These are phyloP conservation scores for Zhuliangozyma parablackwelliae DNA, from an alignment of 1,139 yeast species.

Conservation along the genomic window DNA sequence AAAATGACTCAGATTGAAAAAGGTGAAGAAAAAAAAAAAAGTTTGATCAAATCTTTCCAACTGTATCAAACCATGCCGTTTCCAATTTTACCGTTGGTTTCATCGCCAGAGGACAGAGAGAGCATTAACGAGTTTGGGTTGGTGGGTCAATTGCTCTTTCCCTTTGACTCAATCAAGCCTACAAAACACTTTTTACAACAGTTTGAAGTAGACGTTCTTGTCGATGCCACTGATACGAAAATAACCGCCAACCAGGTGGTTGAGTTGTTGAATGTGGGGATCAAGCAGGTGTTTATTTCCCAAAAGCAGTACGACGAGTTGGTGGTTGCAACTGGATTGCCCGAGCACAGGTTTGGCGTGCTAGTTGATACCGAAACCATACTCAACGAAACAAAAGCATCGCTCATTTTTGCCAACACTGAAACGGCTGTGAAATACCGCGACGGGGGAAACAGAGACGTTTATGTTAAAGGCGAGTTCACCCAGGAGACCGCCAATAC, in stretches of 20 bases:
- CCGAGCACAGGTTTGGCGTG: constrained; percentile 54
- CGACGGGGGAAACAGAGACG: constrained; percentile 21
- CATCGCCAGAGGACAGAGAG: constrained; percentile 17
- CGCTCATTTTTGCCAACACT: constrained; percentile 19
- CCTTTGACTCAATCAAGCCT: constrained; percentile 22
- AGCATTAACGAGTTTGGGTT: constrained; percentile 27
- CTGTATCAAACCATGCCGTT: constrained; percentile 20
- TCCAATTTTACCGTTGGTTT: constrained; percentile 41
- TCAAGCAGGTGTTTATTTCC: constrained; percentile 46
- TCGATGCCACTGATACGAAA: constrained; percentile 25
- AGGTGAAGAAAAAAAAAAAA: neutral
- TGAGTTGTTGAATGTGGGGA: constrained; percentile 64
- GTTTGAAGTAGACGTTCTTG: constrained; percentile 28
- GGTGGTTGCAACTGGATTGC: constrained; percentile 49
- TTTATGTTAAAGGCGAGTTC: constrained; percentile 27
- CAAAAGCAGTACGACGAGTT: constrained; percentile 26
- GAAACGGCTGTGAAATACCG: constrained; percentile 14
- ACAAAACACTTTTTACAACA: constrained; percentile 33
- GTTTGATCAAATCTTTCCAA: neutral
- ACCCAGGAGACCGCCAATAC: constrained; percentile 24
- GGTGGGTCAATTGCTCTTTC: constrained; percentile 36
- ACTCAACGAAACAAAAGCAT: constrained; percentile 16
- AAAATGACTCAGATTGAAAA: neutral
- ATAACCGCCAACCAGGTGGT: constrained; percentile 41
- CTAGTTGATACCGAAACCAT: constrained; percentile 17